phyloP scores from a whole-genome alignment of 225 moss, liverwort and hornwort genomes.

The Pseudisothecium myosuroides region DNA sequence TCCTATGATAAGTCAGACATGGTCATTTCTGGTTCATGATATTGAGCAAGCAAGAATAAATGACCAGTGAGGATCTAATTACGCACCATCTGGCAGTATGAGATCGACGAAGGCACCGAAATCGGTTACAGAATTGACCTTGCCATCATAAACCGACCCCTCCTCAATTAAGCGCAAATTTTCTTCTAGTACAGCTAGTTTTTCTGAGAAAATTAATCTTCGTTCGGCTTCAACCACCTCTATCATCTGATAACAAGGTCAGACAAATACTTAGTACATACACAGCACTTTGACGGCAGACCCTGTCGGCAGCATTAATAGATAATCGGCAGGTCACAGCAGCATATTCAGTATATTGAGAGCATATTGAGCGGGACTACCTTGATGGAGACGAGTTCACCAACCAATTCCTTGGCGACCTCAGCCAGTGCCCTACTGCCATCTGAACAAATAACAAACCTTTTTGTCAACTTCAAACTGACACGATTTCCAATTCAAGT shows the following conservation, averaged over 20 bases:
- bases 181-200: constrained; percentile 62
- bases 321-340: neutral
- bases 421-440: constrained; percentile 57
- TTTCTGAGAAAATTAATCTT: constrained; percentile 91
- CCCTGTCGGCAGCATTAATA: neutral
- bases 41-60: neutral
- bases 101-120: constrained; percentile 98
- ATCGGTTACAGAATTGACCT: constrained; percentile 93
- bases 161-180: constrained; percentile 64
- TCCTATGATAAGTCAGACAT: neutral
- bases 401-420: constrained; percentile 73
- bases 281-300: neutral
- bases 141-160: constrained; percentile 66
- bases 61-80: neutral
- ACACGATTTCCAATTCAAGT: neutral
- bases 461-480: neutral
- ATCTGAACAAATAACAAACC: constrained; percentile 38
- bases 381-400: constrained; percentile 65
- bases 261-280: neutral
- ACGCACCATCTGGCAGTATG: constrained; percentile 66
- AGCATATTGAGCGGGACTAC: constrained; percentile 15
- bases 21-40: neutral
- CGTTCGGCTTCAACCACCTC: constrained; percentile 75
- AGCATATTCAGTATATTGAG: neutral
- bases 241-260: constrained; percentile 51